Base-by-base conservation (phyloP, 1,284 basidiomycete species). In the Cronartium quercuum region DNA sequence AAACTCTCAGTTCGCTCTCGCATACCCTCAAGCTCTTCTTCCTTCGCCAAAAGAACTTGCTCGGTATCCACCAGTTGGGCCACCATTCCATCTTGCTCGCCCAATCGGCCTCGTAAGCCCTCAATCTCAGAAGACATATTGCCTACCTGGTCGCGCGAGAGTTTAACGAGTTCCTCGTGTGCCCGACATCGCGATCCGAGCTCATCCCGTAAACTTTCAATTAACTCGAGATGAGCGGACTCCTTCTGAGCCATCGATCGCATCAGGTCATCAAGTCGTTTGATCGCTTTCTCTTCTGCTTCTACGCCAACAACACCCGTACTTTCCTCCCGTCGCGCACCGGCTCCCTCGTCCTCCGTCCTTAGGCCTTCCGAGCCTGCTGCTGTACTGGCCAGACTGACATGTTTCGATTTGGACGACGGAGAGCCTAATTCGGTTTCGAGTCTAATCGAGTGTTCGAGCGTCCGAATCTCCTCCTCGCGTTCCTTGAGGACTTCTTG, bases 231-330 rank as follows among this genome's bases (percentile, higher is more conserved):
- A 81, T 95, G 92, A 64, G 87, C 84, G 1, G 90, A 90, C 82
- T 96, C 92, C 81, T 95, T 95, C 83, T 92, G 90, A 1, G 92
- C 92, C 93, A 96, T 95, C 0, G 93, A 91, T 76, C 91, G 92
- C 74, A 38, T 73, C 3, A 73, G 41, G n/a, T 65, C 37, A 47
- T 73, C 35, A 6, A 73, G 55, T 42, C 70, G 55, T 40, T 66
- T 29, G n/a, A 47, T 73, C 13, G 58, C 51, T 4, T 73, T 64
- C 18, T 38, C 34, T 21, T 66, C 29, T 4, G 21, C 24, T 24
- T 29, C 58, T 13, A 24, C 35, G n/a, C n/a, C n/a, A n/a, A n/a
- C n/a, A 4, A 24, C 15, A 21, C 34, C 24, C 5, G 21, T 29
- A 21, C 47, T 51, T 21, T 51, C 47, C 47, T 51, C 21, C 15